phyloP scores from a whole-genome alignment of 1,284 basidiomycete species.

The Thelephora terrestris region DNA sequence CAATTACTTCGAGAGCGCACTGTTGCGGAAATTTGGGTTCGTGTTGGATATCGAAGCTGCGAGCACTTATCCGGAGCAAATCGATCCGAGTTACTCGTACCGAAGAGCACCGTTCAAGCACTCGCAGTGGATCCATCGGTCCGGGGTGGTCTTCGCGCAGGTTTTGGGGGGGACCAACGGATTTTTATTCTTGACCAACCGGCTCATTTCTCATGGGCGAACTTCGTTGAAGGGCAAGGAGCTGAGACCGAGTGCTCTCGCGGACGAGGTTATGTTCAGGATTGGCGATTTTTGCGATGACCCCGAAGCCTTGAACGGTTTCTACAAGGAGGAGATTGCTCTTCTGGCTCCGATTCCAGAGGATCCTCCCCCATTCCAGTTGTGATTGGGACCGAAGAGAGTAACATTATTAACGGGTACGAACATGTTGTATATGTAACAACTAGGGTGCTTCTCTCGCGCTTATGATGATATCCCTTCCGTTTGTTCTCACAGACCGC shows the following conservation, averaged over 20 bases:
- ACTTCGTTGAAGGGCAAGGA: slow-evolving; percentile 41
- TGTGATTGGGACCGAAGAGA: slow-evolving; percentile 12
- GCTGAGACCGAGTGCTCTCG: slow-evolving; percentile 35
- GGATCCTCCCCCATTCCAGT: slow-evolving; percentile 49
- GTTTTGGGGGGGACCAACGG: slow-evolving; percentile 71
- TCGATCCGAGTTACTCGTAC: slow-evolving; percentile 88
- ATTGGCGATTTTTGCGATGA: slow-evolving; percentile 64
- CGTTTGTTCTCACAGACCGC: slow-evolving; percentile 59
- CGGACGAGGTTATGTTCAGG: slow-evolving; percentile 50
- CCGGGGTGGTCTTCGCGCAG: slow-evolving; percentile 82
- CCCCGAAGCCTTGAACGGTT: slow-evolving; percentile 38
- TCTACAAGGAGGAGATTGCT: slow-evolving; percentile 69
- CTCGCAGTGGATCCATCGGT: slow-evolving; percentile 84
- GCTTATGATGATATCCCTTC: slow-evolving; percentile 64
- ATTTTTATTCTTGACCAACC: slow-evolving; percentile 82
- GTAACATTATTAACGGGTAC: not conserved
- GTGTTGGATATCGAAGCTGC: slow-evolving; percentile 82
- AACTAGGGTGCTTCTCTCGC: slow-evolving; percentile 20
- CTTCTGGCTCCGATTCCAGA: slow-evolving; percentile 37
- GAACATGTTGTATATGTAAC: not conserved
- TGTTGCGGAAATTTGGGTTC: slow-evolving; percentile 71
- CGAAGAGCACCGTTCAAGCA: slow-evolving; percentile 67
- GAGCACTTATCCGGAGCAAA: slow-evolving; percentile 62
- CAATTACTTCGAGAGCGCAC: slow-evolving; percentile 75
- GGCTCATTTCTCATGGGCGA: slow-evolving; percentile 62